These are phyloP conservation scores for Plasmodium adleri DNA, from an alignment of 169 alveolate species.

Conservation along the genomic window DNA sequence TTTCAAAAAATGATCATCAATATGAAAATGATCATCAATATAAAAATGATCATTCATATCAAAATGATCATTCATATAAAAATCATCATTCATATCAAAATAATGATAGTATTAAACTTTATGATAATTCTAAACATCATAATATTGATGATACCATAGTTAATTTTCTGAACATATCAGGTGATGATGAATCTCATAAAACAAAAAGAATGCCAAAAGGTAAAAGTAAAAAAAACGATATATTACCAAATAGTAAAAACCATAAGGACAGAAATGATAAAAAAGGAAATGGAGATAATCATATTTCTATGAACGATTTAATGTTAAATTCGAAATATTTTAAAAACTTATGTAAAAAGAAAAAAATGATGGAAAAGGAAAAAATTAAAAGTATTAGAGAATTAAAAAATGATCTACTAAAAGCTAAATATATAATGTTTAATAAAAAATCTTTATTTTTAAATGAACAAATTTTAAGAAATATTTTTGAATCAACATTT, in stretches of 20 bases:
- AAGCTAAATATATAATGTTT: slow-evolving; percentile 35
- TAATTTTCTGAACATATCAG: too few relatives aligned
- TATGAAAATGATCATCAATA: too few relatives aligned
- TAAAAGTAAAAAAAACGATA: too few relatives aligned
- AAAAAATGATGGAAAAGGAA: slow-evolving; percentile 56
- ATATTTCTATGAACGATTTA: slow-evolving; percentile 23
- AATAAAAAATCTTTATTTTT: slow-evolving; percentile 44
- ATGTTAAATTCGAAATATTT: slow-evolving; percentile 14
- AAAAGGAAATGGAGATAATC: slow-evolving; percentile 14
- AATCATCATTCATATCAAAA: too few relatives aligned
- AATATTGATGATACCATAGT: too few relatives aligned
- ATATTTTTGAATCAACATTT: slow-evolving; percentile 67
- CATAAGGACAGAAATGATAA: background rate
- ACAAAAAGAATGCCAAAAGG: too few relatives aligned
- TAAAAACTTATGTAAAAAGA: slow-evolving; percentile 43
- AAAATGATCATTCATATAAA: too few relatives aligned
- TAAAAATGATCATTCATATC: too few relatives aligned
- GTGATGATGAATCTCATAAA: too few relatives aligned
- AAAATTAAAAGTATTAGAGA: slow-evolving; percentile 66
- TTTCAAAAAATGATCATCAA: too few relatives aligned
- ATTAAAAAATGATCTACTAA: slow-evolving; percentile 41
- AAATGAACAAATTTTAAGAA: slow-evolving; percentile 44
- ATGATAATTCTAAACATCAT: too few relatives aligned
- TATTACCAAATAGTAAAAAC: background rate
- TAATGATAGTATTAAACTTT: too few relatives aligned